Base-by-base conservation (phyloP, 345 rosid genomes). In the Murraya paniculata region DNA sequence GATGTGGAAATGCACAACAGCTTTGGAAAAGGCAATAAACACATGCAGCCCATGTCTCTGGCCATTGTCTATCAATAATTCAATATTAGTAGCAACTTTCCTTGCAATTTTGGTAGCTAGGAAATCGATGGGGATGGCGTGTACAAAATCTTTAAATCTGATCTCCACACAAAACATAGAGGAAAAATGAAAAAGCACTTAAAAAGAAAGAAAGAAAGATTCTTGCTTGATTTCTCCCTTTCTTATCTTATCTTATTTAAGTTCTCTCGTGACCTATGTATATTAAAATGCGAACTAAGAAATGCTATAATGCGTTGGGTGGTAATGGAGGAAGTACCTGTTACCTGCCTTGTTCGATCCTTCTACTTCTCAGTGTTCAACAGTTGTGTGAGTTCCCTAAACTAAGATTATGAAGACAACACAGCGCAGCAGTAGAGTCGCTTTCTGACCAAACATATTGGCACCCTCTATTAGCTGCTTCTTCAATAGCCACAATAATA, bases 251-350 rank as follows among this genome's bases (percentile, higher is more conserved):
- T 74, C 64, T 35, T 59, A 55, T 21, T 38, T 4, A 30, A 8
- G 11, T 72, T 78, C 75, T 78, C 78, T 81, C 76, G 60, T 70
- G 77, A 69, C 21, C 73, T 57, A 64, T 64, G n/a, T 22, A 35
- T 38, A 67, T 55, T 59, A 74, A 74, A 64, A 22, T 33, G 45
- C 33, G 14, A 30, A 75, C 35, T 48, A n/a, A n/a, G n/a, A n/a
- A n/a, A n/a, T n/a, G 10, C 41, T 8, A 8, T 38, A 38, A 7
- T 38, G 41, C 10, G 10, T 2, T 38, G 41, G 41, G 41, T 8
- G 41, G 1, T 38, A 38, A 38, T 0, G 41, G 10, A 38, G 2
- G 41, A 38, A 38, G 41, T 7, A 38, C 41, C 1, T 38, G 41
- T 38, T 38, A 38, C 41, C 2, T 9, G 41, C 41, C 41, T 35